These are phyloP conservation scores for Cladosporium sphaerospermum DNA, from an alignment of 2,329 filamentous ascomycete species.

Conservation along the genomic window DNA sequence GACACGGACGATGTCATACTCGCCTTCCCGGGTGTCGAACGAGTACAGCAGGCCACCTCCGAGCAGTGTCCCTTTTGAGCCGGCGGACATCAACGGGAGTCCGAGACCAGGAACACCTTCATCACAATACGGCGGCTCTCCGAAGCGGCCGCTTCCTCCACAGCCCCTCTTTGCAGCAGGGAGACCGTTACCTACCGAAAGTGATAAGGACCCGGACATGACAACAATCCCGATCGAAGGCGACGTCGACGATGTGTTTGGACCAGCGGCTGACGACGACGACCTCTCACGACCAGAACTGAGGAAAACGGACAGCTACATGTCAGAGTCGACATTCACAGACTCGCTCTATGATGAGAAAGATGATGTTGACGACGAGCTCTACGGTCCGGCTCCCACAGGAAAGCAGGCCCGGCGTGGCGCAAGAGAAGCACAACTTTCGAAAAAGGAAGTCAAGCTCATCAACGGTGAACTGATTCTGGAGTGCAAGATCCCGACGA, in stretches of 20 bases:
- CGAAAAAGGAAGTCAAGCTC: slow-evolving; percentile 86
- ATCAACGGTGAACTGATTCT: slow-evolving; percentile 97
- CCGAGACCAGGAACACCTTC: slow-evolving; percentile 87
- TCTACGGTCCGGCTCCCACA: slow-evolving; percentile 77
- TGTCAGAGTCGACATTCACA: slow-evolving; percentile 55
- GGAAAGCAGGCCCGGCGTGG: slow-evolving; percentile 84
- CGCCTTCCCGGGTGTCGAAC: slow-evolving; percentile 46
- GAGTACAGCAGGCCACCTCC: slow-evolving; percentile 69
- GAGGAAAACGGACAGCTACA: slow-evolving; percentile 58
- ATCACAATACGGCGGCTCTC: slow-evolving; percentile 80
- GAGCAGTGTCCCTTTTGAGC: slow-evolving; percentile 70
- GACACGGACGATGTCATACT: slow-evolving; percentile 47
- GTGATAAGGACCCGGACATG: slow-evolving; percentile 46
- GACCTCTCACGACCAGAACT: slow-evolving; percentile 49
- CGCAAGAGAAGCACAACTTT: slow-evolving; percentile 78
- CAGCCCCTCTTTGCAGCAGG: slow-evolving; percentile 72
- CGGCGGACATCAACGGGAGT: slow-evolving; percentile 79
- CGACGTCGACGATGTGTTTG: slow-evolving; percentile 57
- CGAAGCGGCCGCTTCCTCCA: slow-evolving; percentile 77
- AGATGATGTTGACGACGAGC: slow-evolving; percentile 43
- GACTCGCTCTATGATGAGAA: slow-evolving; percentile 58
- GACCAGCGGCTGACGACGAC: slow-evolving; percentile 50
- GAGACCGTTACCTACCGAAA: slow-evolving; percentile 38
- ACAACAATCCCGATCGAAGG: slow-evolving; percentile 64
- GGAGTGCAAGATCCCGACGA: slow-evolving; percentile 98